A percentile compares a stretch with the other conserved stretches of the same genome.
phyloP scores from a whole-genome alignment of 768 basidiomycete species.

The Mycena filopes region DNA sequence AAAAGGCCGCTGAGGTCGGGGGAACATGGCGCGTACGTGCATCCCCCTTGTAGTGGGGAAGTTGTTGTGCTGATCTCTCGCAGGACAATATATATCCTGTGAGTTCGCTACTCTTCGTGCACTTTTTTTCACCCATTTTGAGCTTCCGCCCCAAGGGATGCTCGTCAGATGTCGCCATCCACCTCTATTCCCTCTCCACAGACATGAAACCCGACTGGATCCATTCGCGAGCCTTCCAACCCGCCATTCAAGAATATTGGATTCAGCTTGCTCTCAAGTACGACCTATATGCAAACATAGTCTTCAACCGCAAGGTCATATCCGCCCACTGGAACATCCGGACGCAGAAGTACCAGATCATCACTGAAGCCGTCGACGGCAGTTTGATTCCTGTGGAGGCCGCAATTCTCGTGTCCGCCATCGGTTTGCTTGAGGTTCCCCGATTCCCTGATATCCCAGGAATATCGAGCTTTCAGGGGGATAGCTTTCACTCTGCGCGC shows the following conservation, averaged over 20 bases:
- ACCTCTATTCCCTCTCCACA: constrained; percentile 57
- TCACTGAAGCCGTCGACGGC: constrained; percentile 46
- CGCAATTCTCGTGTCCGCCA: constrained; percentile 62
- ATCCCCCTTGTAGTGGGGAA: no score
- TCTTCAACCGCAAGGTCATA: constrained; percentile 55
- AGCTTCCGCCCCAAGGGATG: constrained; percentile 46
- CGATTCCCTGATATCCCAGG: constrained; percentile 48
- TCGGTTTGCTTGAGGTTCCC: constrained; percentile 60
- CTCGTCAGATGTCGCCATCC: constrained; percentile 53
- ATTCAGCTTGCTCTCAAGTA: constrained; percentile 52
- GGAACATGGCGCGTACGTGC: constrained; percentile 63
- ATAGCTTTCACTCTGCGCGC: constrained; percentile 62
- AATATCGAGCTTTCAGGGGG: constrained; percentile 55
- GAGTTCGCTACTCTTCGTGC: background rate
- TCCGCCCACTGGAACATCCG: constrained; percentile 56
- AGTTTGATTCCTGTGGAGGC: constrained; percentile 36
- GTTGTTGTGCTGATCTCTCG: background rate
- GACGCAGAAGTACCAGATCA: constrained; percentile 49
- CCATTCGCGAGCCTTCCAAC: constrained; percentile 50
- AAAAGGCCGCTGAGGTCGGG: constrained; percentile 56
- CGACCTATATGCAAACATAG: constrained; percentile 50
- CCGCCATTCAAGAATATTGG: constrained; percentile 58
- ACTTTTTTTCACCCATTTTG: background rate
- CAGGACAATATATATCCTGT: constrained; percentile 52
- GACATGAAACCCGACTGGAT: constrained; percentile 60